Percentiles rank a stretch among this genome's conserved stretches.
These are phyloP conservation scores for Coffea eugenioides DNA, from an alignment of 257 asterid genomes.

Conservation along the genomic window DNA sequence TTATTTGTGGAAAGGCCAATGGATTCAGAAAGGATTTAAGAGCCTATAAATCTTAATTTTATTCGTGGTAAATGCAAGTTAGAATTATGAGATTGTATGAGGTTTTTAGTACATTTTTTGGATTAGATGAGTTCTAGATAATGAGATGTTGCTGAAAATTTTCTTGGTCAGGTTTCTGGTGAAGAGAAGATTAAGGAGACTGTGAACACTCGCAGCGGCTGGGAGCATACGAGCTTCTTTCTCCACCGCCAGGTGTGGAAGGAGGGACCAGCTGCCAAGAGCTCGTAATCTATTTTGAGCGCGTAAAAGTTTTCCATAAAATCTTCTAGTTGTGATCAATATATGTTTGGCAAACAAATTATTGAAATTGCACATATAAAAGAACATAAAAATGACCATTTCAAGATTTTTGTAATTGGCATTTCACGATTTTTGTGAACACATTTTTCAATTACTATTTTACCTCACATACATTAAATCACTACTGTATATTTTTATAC, in stretches of 20 bases:
- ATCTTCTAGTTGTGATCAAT: too few species aligned
- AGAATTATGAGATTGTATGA: not conserved
- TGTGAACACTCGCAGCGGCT: not conserved
- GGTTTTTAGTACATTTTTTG: not conserved
- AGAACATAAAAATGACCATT: too few species aligned
- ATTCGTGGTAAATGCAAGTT: too few species aligned
- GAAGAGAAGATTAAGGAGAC: not conserved
- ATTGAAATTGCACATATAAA: too few species aligned
- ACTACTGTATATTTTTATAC: too few species aligned
- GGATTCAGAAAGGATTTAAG: not conserved
- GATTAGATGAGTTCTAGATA: not conserved
- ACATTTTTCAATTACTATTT: too few species aligned
- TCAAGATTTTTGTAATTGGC: too few species aligned
- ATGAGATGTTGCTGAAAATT: not conserved
- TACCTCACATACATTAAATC: too few species aligned
- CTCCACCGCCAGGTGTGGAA: not conserved
- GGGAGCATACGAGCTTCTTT: not conserved
- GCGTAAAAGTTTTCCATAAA: too few species aligned
- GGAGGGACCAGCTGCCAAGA: not conserved
- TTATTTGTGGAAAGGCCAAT: not conserved
- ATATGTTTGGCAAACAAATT: too few species aligned
- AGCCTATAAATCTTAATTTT: not conserved
- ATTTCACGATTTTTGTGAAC: too few species aligned
- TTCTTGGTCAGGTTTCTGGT: not conserved
- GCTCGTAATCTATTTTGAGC: not conserved